Conservation (phyloP, 208 protist species). For the Jaenimonas drosophilae region DNA sequence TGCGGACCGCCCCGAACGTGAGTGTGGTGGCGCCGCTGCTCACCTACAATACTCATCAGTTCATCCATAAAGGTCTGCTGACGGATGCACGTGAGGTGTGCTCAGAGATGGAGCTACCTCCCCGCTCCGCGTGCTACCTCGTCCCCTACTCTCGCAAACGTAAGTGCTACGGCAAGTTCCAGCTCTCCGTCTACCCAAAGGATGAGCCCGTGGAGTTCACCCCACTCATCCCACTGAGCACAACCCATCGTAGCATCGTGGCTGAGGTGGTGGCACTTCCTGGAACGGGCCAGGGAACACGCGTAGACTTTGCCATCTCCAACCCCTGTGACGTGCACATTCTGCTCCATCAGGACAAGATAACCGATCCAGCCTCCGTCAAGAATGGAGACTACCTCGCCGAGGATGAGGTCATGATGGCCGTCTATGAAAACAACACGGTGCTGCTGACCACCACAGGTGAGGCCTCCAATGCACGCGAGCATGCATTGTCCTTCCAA, state of each 20-base stretch:
- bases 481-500: conserved; percentile 12
- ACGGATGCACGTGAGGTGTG: conserved; percentile 44
- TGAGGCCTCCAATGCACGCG: conserved; percentile 12
- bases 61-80: conserved; percentile 29
- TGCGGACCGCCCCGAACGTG: conserved; percentile 7
- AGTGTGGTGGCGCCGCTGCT: conserved; percentile 13
- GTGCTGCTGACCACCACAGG: conserved; percentile 7
- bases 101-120: conserved; percentile 25
- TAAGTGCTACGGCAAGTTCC: conserved; percentile 15
- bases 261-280: conserved; percentile 1
- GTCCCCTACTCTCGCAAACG: conserved; percentile 24
- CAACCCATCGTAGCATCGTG: background rate
- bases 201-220: conserved; percentile 14
- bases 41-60: conserved; percentile 26
- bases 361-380: background rate
- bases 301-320: conserved; percentile 11
- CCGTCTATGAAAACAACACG: conserved; percentile 7
- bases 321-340: conserved; percentile 21
- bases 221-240: conserved; percentile 5
- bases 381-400: conserved; percentile 6
- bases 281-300: background rate
- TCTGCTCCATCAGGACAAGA: conserved; percentile 11
- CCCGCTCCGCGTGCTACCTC: conserved; percentile 31
- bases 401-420: conserved; percentile 7
- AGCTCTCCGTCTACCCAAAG: conserved; percentile 16